Percentiles rank a stretch among this genome's conserved stretches.
phyloP scores from a whole-genome alignment of 176 grass and related monocot species.

The Oryza longistaminata region DNA sequence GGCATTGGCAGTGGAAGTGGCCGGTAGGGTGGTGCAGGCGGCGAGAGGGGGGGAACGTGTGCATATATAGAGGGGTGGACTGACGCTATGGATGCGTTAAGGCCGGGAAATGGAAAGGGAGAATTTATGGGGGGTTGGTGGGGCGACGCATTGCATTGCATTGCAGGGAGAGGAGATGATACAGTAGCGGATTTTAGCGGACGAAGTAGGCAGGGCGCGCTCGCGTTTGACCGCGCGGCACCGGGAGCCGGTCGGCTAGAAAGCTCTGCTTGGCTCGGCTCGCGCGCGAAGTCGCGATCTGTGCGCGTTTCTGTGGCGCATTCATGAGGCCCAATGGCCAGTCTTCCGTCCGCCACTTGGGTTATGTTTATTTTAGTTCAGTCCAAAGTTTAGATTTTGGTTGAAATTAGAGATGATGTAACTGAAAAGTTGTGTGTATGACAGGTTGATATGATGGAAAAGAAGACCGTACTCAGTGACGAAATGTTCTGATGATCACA shows the following conservation, averaged over 20 bases:
- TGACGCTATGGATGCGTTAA: background rate
- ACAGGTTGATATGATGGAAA: no score
- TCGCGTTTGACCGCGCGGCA: slow-evolving; percentile 11
- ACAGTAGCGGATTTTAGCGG: background rate
- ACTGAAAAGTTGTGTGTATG: no score
- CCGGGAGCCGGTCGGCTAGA: background rate
- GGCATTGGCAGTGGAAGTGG: background rate
- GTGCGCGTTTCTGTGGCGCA: slow-evolving; percentile 7
- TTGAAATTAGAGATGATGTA: no score
- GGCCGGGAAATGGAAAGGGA: background rate
- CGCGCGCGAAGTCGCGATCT: background rate
- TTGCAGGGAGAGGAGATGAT: background rate
- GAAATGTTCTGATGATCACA: background rate
- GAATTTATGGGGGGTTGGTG: slow-evolving; percentile 36
- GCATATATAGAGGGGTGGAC: slow-evolving; percentile 6
- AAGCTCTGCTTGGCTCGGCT: background rate
- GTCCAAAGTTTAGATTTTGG: no score
- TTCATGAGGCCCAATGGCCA: background rate
- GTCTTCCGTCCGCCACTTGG: background rate
- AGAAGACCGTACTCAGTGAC: background rate
- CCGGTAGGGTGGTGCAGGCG: background rate
- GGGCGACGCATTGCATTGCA: background rate
- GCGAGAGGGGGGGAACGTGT: background rate
- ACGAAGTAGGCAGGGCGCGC: background rate
- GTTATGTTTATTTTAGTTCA: no score